Conservation (phyloP, 2,329 filamentous ascomycete genomes). For the Metarhizium sp. region DNA sequence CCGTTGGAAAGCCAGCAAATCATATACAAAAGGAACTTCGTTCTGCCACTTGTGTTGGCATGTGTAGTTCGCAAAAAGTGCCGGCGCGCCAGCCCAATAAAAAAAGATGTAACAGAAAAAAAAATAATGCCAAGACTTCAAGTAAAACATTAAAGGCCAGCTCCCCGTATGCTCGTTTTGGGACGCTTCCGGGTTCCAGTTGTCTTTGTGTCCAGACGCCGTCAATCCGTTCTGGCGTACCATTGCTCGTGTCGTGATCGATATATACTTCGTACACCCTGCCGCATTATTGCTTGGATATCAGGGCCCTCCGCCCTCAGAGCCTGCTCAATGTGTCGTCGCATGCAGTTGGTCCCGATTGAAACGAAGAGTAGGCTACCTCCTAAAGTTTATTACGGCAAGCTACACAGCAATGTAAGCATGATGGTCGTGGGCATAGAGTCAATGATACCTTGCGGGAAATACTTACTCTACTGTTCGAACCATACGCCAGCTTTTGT, state of each 20-base stretch:
- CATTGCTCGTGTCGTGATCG: background rate
- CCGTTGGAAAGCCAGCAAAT: background rate
- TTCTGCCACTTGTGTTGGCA: background rate
- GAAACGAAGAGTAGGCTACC: constrained; percentile 15
- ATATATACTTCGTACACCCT: background rate
- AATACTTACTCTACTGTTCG: constrained; percentile 49
- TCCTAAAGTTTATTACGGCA: constrained; percentile 41
- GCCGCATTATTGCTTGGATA: background rate
- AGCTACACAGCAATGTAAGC: constrained; percentile 23
- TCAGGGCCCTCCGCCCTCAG: background rate
- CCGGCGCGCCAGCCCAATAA: background rate
- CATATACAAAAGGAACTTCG: constrained; percentile 1
- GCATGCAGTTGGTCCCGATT: background rate
- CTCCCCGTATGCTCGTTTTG: background rate
- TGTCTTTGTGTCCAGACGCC: background rate
- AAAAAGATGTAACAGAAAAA: background rate
- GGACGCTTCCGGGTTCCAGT: background rate
- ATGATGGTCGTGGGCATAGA: background rate
- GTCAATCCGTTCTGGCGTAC: background rate
- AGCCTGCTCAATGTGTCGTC: constrained; percentile 1
- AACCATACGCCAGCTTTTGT: constrained; percentile 53
- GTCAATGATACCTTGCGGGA: background rate
- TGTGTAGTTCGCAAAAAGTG: background rate
- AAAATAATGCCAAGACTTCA: background rate
- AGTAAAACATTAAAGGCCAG: background rate